Base-by-base conservation (phyloP, 2,329 filamentous ascomycete species). In the Coniella lustricola region DNA sequence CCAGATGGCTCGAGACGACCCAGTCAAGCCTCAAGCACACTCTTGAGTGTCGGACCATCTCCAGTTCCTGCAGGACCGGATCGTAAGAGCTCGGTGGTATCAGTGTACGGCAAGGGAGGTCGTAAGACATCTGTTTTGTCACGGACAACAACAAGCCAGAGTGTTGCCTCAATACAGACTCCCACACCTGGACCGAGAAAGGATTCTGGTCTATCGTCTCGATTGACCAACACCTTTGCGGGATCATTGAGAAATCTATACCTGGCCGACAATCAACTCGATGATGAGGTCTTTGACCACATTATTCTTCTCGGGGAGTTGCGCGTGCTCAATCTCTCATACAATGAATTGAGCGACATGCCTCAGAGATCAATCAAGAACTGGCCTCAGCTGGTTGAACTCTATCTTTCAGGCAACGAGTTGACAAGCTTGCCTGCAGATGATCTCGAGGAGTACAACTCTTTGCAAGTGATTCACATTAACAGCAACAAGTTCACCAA, bases 401-500 rank as follows among this genome's bases (percentile, higher is more conserved):
- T 98, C 13, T 97, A 97, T 60, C 74, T 98, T 3, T 97, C 93
- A 2, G 91, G 93, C 22, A 98, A 98, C 59, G 90, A 95, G 59
- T 72, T 98, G 47, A 94, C 90, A 1, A 91, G 85, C 13, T 70
- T 98, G 34, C 93, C 93, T 2, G 88, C 90, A 0, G 93, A 98
- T 66, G 93, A 98, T 59, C 73, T 98, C 39, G 91, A 95, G 66
- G 89, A 96, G 61, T 84, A 86, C 51, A 90, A 87, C 60, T 80
- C 88, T 44, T 75, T 98, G 34, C 90, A 93, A 63, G 82, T 94
- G 4, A 77, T 98, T 7, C 90, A 97, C 64, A 87, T 98, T 69
- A 98, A 98, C 69, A 87, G 85, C 63, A 98, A 98, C 71, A 93
- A 95, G 63, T 98, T 98, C 63, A 95, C 95, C 58, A 94, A 95